These are phyloP conservation scores for Canavalia gladiata DNA, from an alignment of 306 rosid genomes.

Conservation along the genomic window DNA sequence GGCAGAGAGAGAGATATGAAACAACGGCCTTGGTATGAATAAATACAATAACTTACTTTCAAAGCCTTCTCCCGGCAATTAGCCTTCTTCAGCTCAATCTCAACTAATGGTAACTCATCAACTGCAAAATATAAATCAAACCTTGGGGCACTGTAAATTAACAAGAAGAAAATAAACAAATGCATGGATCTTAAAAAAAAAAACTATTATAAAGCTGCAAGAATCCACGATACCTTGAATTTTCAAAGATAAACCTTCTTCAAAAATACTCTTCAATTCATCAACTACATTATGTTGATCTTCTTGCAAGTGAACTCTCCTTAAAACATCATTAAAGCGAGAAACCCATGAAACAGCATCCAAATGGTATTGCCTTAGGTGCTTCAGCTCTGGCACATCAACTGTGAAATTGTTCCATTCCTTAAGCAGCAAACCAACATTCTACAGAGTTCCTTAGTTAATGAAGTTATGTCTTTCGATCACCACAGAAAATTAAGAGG, in stretches of 20 bases:
- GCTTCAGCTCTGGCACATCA: conserved; percentile 81
- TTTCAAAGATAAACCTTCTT: conserved; percentile 79
- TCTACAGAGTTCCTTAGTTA: conserved; percentile 63
- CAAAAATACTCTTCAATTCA: conserved; percentile 65
- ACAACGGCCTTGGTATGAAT: conserved; percentile 16
- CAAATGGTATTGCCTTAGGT: conserved; percentile 66
- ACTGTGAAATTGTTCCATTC: conserved; percentile 68
- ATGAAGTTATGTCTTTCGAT: conserved; percentile 42
- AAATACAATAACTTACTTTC: conserved; percentile 56
- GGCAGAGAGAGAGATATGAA: background rate
- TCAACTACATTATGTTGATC: conserved; percentile 69
- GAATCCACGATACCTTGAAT: conserved; percentile 72
- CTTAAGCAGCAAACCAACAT: conserved; percentile 70
- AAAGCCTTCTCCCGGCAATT: conserved; percentile 75
- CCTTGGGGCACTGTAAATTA: conserved; percentile 40
- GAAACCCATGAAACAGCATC: conserved; percentile 78
- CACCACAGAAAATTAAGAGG: conserved; percentile 20
- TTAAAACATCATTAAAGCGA: conserved; percentile 63
- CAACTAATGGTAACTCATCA: conserved; percentile 77
- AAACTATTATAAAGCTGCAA: conserved; percentile 31
- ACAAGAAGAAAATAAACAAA: conserved; percentile 44
- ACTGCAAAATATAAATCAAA: conserved; percentile 67
- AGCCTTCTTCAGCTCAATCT: conserved; percentile 91
- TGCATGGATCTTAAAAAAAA: conserved; percentile 30
- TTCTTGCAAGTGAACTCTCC: conserved; percentile 60